A percentile compares a stretch with the other conserved stretches of the same genome.
These are phyloP conservation scores for Gloeostereum incarnatum DNA, from an alignment of 768 basidiomycete species.

Conservation along the genomic window DNA sequence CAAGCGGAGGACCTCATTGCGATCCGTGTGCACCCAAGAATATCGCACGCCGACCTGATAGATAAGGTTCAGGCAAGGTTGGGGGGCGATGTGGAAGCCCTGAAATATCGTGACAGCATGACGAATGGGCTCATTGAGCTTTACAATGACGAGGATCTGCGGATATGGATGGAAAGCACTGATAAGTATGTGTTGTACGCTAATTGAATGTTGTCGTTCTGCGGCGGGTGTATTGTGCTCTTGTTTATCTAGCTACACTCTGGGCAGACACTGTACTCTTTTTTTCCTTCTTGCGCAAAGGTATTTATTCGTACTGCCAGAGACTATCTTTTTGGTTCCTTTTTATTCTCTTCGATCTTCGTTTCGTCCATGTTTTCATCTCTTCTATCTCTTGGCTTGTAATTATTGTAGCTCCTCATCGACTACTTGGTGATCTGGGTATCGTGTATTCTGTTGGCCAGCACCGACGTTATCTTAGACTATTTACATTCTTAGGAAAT, in stretches of 20 bases:
- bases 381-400: not conserved
- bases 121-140: slow-evolving; percentile 58
- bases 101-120: slow-evolving; percentile 71
- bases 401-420: no score
- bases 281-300: not conserved
- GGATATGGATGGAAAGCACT: slow-evolving; percentile 66
- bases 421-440: no score
- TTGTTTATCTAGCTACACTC: slow-evolving; percentile 1
- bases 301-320: slow-evolving; percentile 2
- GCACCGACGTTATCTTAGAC: no score
- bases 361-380: not conserved
- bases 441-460: no score
- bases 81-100: slow-evolving; percentile 54
- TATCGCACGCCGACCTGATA: slow-evolving; percentile 79
- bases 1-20: slow-evolving; percentile 93
- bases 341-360: slow-evolving; percentile 3
- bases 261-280: not conserved
- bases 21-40: slow-evolving; percentile 90
- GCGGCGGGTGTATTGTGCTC: not conserved
- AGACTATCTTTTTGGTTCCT: slow-evolving; percentile 3
- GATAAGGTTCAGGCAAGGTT: slow-evolving; percentile 87
- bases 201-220: slow-evolving; percentile 29
- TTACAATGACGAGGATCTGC: slow-evolving; percentile 52
- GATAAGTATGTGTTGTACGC: slow-evolving; percentile 83
- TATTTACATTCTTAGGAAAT: no score